A percentile compares a stretch with the other conserved stretches of the same genome.
Evolutionary conservation across 345 rosid genomes (phyloP).

Genomic region (Dipteronia dyeriana): DNA sequence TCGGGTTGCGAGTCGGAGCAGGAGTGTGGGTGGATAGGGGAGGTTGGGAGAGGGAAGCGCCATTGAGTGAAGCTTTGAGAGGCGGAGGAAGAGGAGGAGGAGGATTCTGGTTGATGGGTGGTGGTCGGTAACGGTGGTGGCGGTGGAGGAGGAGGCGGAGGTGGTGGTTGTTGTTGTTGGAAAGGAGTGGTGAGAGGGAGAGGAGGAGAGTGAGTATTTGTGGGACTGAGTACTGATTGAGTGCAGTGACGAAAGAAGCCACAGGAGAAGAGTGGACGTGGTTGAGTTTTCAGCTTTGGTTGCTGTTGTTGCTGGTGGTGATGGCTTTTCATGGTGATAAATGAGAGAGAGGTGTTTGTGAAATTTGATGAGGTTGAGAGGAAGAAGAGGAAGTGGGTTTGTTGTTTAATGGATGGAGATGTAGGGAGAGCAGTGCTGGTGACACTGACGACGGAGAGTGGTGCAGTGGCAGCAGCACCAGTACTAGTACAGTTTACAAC

Average conservation of each 20-base stretch:
- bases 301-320: slow-evolving; percentile 47
- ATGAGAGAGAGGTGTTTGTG: background rate
- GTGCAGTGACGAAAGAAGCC: slow-evolving; percentile 86
- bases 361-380: background rate
- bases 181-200: slow-evolving; percentile 37
- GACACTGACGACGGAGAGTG: background rate
- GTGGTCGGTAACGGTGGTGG: slow-evolving; percentile 33
- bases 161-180: slow-evolving; percentile 15
- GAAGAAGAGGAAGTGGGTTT: background rate
- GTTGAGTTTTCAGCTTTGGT: slow-evolving; percentile 65
- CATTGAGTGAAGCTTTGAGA: slow-evolving; percentile 94
- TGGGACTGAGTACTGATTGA: slow-evolving; percentile 56
- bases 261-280: slow-evolving; percentile 75
- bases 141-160: slow-evolving; percentile 24
- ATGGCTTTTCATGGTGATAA: slow-evolving; percentile 39
- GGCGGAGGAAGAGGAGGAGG: slow-evolving; percentile 75
- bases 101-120: slow-evolving; percentile 39
- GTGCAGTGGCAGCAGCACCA: background rate
- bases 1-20: slow-evolving; percentile 13
- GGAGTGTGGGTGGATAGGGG: slow-evolving; percentile 41
- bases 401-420: background rate
- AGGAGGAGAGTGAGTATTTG: slow-evolving; percentile 44
- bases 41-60: slow-evolving; percentile 66
- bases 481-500: background rate
- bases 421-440: background rate